A percentile compares a stretch with the other conserved stretches of the same genome.
Conservation (phyloP, 306 rosid genomes). For the Begonia fuchsioides region DNA sequence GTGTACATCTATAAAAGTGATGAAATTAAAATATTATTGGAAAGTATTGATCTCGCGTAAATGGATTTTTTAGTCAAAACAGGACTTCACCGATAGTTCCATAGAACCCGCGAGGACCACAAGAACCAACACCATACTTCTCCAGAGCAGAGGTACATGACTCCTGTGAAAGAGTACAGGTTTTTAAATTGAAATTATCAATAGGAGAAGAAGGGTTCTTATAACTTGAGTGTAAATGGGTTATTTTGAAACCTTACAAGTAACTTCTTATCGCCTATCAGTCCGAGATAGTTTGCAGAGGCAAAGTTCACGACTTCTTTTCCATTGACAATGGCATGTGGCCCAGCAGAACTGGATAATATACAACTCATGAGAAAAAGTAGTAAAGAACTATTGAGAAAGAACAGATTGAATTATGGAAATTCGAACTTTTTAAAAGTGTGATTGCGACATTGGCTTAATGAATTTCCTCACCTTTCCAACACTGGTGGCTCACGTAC, state of each 20-base stretch:
- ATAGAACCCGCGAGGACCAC: conserved; percentile 99
- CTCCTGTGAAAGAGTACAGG: conserved; percentile 31
- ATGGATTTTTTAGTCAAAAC: too few relatives aligned
- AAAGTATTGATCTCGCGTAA: too few relatives aligned
- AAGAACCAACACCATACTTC: conserved; percentile 98
- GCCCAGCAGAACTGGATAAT: conserved; percentile 89
- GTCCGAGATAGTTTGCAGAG: conserved; percentile 92
- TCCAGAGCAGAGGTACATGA: conserved; percentile 83
- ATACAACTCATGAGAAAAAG: conserved; percentile 9
- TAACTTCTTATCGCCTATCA: conserved; percentile 70
- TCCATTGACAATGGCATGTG: conserved; percentile 60
- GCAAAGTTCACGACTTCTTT: conserved; percentile 92
- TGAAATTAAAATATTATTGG: too few relatives aligned
- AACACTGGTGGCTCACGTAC: conserved; percentile 72
- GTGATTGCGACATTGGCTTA: too few relatives aligned
- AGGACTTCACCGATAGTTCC: conserved; percentile 66
- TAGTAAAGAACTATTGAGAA: neutral
- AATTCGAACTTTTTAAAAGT: too few relatives aligned
- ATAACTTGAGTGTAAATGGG: neutral
- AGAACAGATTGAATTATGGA: too few relatives aligned
- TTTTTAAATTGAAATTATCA: neutral
- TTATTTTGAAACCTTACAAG: conserved; percentile 39
- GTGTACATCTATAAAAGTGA: conserved; percentile 56
- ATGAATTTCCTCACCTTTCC: conserved; percentile 50
- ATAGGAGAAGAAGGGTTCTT: neutral